A percentile compares a stretch with the other conserved stretches of the same genome.
phyloP scores from a whole-genome alignment of 805 yeast genomes.

The Candida dajiaensis region DNA sequence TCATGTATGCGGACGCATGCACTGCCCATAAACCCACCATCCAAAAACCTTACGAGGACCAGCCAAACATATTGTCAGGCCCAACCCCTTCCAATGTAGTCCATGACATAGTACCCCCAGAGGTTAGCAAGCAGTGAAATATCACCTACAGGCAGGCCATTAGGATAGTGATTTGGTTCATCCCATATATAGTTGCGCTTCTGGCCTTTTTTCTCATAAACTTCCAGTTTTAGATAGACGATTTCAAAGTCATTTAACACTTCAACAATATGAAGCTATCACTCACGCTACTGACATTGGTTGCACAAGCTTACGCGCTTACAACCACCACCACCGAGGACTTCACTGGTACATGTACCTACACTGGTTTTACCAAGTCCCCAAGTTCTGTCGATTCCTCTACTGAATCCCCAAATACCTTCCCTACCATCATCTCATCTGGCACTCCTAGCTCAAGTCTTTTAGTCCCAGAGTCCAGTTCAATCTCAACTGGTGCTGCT shows the following conservation, averaged over 20 bases:
- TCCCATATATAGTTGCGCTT: background rate
- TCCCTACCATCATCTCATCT: background rate
- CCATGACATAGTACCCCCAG: background rate
- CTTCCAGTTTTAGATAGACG: background rate
- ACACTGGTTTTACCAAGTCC: slow-evolving; percentile 10
- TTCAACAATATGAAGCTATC: slow-evolving; percentile 6
- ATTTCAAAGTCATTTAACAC: background rate
- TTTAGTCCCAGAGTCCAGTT: background rate
- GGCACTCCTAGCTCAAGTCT: background rate
- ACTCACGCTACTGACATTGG: slow-evolving; percentile 7
- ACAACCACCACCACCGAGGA: slow-evolving; percentile 16
- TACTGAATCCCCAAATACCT: background rate
- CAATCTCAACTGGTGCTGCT: background rate
- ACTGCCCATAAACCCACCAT: background rate
- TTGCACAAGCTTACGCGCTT: slow-evolving; percentile 12
- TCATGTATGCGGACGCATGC: background rate
- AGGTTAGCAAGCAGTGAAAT: background rate
- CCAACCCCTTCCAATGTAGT: background rate
- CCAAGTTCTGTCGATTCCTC: background rate
- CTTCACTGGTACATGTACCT: slow-evolving; percentile 18
- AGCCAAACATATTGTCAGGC: background rate
- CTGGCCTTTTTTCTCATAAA: background rate
- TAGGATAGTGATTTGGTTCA: background rate
- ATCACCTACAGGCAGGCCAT: background rate
- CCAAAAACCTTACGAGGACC: background rate